Percentiles rank a stretch among this genome's conserved stretches.
Conservation (phyloP, 352 stramenopile genomes). For the Globisporangium sylvaticum region DNA sequence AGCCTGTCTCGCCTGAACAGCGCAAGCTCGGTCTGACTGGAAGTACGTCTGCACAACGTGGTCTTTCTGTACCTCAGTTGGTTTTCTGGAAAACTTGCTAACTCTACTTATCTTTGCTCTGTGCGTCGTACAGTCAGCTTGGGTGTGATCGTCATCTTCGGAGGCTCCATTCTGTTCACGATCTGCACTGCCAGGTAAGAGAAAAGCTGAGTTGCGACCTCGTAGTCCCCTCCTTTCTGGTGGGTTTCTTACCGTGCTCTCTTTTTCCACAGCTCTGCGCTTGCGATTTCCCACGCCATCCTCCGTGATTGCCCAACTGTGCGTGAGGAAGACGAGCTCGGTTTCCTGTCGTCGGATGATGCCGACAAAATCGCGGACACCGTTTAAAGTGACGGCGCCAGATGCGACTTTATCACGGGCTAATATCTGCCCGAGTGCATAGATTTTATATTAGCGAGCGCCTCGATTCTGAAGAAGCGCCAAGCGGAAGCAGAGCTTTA, state of each 20-base stretch:
- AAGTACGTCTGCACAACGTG: slow-evolving; percentile 29
- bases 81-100: neutral
- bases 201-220: neutral
- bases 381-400: slow-evolving; percentile 34
- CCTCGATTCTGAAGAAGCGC: neutral
- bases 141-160: slow-evolving; percentile 76
- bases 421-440: neutral
- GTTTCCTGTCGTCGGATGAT: slow-evolving; percentile 67
- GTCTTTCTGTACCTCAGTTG: neutral
- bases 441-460: slow-evolving; percentile 14
- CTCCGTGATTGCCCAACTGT: slow-evolving; percentile 72
- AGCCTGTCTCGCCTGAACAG: slow-evolving; percentile 66
- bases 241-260: neutral
- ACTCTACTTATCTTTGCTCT: slow-evolving; percentile 5
- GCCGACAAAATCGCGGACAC: slow-evolving; percentile 65
- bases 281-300: slow-evolving; percentile 76
- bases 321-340: slow-evolving; percentile 77
- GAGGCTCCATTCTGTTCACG: slow-evolving; percentile 84
- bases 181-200: slow-evolving; percentile 80
- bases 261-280: slow-evolving; percentile 40
- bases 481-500: neutral
- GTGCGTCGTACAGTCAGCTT: slow-evolving; percentile 44
- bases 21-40: slow-evolving; percentile 76
- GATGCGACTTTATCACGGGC: neutral
- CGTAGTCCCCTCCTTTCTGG: neutral